phyloP scores from a whole-genome alignment of 2,329 filamentous ascomycete species.

The Talaromyces islandicus region DNA sequence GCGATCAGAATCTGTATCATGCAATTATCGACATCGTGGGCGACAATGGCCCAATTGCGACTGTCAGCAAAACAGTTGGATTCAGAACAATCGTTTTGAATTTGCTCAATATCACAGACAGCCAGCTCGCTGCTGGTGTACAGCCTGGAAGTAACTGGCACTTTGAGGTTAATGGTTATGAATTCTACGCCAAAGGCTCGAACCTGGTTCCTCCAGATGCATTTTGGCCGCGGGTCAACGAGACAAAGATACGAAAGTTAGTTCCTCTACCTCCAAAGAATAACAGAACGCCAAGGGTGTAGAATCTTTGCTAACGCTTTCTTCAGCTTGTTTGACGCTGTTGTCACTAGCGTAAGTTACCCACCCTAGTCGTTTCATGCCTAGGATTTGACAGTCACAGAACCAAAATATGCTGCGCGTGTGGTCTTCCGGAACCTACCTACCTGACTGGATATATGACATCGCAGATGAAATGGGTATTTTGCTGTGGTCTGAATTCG shows the following conservation, averaged over 20 bases:
- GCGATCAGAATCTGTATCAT: slow-evolving; percentile 53
- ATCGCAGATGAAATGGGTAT: slow-evolving; percentile 57
- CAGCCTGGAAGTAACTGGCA: slow-evolving; percentile 57
- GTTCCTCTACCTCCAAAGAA: background rate
- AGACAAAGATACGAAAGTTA: slow-evolving; percentile 45
- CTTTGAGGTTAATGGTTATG: slow-evolving; percentile 59
- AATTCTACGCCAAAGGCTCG: slow-evolving; percentile 59
- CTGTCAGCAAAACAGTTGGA: slow-evolving; percentile 50
- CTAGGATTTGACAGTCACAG: background rate
- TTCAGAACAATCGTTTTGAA: slow-evolving; percentile 61
- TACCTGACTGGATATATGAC: slow-evolving; percentile 58
- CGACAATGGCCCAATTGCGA: slow-evolving; percentile 28
- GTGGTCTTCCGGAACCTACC: slow-evolving; percentile 56
- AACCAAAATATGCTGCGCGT: slow-evolving; percentile 62
- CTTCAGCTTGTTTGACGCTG: slow-evolving; percentile 42
- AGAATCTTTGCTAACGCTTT: background rate
- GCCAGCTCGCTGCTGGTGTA: slow-evolving; percentile 49
- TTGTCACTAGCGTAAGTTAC: slow-evolving; percentile 38
- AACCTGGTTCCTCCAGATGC: slow-evolving; percentile 59
- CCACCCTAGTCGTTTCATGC: background rate
- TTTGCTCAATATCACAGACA: slow-evolving; percentile 47
- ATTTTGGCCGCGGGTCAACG: slow-evolving; percentile 57
- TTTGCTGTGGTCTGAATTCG: slow-evolving; percentile 58
- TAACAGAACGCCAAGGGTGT: background rate
- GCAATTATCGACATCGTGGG: slow-evolving; percentile 45